These are phyloP conservation scores for Cryptococcus hybrid DNA, from an alignment of 1,284 basidiomycete species.

Conservation along the genomic window DNA sequence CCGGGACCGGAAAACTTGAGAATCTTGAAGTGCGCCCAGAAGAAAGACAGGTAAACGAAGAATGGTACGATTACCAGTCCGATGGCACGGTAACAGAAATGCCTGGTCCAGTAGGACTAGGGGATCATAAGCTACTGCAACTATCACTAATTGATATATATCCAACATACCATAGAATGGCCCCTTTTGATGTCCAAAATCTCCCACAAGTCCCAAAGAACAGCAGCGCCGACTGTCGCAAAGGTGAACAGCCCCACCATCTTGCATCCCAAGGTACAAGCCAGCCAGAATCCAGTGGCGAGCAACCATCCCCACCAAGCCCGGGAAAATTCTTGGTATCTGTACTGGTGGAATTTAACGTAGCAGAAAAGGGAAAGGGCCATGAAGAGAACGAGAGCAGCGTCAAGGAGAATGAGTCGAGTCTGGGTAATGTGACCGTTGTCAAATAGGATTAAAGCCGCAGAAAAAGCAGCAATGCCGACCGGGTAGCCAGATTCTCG, in stretches of 20 bases:
- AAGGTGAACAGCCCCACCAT: constrained; percentile 97
- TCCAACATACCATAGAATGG: constrained; percentile 68
- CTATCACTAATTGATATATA: not conserved
- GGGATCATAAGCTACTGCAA: no score
- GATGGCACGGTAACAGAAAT: constrained; percentile 81
- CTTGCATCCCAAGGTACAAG: constrained; percentile 95
- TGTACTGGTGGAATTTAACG: constrained; percentile 90
- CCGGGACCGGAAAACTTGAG: constrained; percentile 89
- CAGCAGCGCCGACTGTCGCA: constrained; percentile 82
- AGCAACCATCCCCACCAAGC: constrained; percentile 96
- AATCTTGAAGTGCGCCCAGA: constrained; percentile 92
- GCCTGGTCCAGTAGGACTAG: constrained; percentile 84
- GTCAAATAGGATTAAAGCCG: constrained; percentile 81
- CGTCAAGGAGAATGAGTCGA: constrained; percentile 92
- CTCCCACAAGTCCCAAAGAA: constrained; percentile 92
- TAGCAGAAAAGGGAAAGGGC: constrained; percentile 91
- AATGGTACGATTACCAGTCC: constrained; percentile 89
- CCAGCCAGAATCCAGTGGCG: constrained; percentile 88
- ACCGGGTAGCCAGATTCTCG: constrained; percentile 95
- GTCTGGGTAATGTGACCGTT: constrained; percentile 96
- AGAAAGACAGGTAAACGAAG: constrained; percentile 89
- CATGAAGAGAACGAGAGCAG: constrained; percentile 94
- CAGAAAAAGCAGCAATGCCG: constrained; percentile 82
- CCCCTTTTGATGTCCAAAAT: constrained; percentile 79
- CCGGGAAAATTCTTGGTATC: constrained; percentile 82